Evolutionary conservation across 2,329 filamentous ascomycete genomes (phyloP).

Genomic region (Alternaria consortialis): DNA sequence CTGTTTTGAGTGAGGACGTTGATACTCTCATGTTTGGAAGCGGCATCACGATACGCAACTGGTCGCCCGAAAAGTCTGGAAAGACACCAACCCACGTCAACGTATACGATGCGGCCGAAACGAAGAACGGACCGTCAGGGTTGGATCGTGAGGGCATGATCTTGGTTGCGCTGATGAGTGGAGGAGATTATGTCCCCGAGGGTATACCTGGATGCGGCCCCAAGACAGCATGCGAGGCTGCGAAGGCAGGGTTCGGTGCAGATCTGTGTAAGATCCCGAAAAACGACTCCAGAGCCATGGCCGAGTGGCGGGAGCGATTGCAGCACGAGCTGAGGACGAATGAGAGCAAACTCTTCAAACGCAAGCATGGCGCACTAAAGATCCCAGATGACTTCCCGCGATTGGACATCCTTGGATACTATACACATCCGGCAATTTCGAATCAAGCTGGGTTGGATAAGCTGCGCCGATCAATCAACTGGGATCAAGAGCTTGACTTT

Average conservation of each 20-base stretch:
- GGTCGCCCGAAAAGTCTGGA: conserved; percentile 76
- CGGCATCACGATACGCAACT: conserved; percentile 78
- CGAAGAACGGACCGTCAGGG: conserved; percentile 64
- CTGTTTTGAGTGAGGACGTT: conserved; percentile 94
- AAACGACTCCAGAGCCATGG: conserved; percentile 67
- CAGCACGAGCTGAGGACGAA: conserved; percentile 83
- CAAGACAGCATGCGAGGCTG: conserved; percentile 89
- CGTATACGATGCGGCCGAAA: conserved; percentile 73
- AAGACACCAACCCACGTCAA: conserved; percentile 85
- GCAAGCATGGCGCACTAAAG: conserved; percentile 74
- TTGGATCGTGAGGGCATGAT: conserved; percentile 91
- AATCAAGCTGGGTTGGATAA: conserved; percentile 63
- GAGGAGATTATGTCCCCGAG: conserved; percentile 90
- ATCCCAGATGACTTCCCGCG: conserved; percentile 87
- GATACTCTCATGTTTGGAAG: conserved; percentile 98
- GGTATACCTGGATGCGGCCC: conserved; percentile 88
- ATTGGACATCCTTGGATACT: conserved; percentile 80
- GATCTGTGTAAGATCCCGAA: conserved; percentile 73
- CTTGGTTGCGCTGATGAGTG: conserved; percentile 91
- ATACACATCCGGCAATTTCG: conserved; percentile 87
- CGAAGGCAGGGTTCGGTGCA: conserved; percentile 83
- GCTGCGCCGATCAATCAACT: conserved; percentile 64
- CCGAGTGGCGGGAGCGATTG: conserved; percentile 75
- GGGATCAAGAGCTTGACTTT: conserved; percentile 72
- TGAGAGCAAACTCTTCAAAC: conserved; percentile 80